Percentiles rank a stretch among this genome's conserved stretches.
Conservation (phyloP, 805 yeast genomes). For the Hanseniaspora lachancei region DNA sequence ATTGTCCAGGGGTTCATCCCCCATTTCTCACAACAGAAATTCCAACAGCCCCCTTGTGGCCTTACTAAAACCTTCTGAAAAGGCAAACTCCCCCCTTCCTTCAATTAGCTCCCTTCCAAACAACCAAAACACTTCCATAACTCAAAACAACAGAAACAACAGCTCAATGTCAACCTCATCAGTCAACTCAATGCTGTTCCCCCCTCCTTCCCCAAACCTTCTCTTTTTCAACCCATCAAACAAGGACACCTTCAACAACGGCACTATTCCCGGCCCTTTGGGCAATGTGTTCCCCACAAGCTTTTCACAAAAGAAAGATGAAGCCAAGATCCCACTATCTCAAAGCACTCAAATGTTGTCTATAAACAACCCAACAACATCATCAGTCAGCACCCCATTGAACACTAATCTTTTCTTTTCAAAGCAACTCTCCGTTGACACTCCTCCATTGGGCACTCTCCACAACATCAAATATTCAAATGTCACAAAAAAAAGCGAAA, state of each 20-base stretch:
- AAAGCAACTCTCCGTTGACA: slow-evolving; percentile 7
- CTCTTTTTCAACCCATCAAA: not conserved
- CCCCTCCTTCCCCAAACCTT: slow-evolving; percentile 2
- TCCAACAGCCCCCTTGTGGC: not conserved
- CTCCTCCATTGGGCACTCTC: slow-evolving; percentile 11
- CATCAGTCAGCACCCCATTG: slow-evolving; percentile 5
- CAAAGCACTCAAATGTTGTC: slow-evolving; percentile 15
- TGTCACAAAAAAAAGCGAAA: not conserved
- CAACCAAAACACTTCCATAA: not conserved
- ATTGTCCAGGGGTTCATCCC: slow-evolving; percentile 10
- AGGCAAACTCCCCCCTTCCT: slow-evolving; percentile 1
- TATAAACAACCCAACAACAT: slow-evolving; percentile 9
- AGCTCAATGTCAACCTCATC: slow-evolving; percentile 9
- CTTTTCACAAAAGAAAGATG: not conserved
- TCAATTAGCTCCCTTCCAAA: not conserved
- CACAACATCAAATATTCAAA: slow-evolving; percentile 8
- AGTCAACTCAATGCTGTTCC: slow-evolving; percentile 4
- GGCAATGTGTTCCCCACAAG: slow-evolving; percentile 10
- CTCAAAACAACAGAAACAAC: slow-evolving; percentile 10
- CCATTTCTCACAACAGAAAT: not conserved
- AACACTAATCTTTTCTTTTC: not conserved
- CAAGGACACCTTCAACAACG: not conserved
- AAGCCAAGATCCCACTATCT: slow-evolving; percentile 12
- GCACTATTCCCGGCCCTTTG: slow-evolving; percentile 9
- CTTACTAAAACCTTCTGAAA: not conserved